Percentiles rank a stretch among this genome's conserved stretches.
Evolutionary conservation across 2,329 filamentous ascomycete species (phyloP).

Genomic region (Lachnellula subtilissima): DNA sequence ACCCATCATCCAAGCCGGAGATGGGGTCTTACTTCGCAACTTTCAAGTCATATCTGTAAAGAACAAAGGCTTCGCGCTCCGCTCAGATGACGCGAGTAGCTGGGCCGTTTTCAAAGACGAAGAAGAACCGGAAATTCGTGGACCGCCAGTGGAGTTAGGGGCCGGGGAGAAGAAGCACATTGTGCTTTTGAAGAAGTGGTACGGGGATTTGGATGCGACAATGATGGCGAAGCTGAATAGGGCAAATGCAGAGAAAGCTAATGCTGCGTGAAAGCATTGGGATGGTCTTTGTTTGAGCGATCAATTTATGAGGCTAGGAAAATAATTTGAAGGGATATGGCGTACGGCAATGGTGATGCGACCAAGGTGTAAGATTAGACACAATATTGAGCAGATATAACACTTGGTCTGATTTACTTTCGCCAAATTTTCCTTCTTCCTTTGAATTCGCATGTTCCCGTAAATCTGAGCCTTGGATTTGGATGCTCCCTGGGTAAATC

Average conservation of each 20-base stretch:
- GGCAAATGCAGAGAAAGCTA: conserved; percentile 36
- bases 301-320: not conserved
- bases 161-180: conserved; percentile 47
- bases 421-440: not conserved
- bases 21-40: conserved; percentile 53
- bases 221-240: conserved; percentile 44
- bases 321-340: not conserved
- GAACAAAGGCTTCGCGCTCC: conserved; percentile 51
- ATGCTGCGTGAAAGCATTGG: conserved; percentile 4
- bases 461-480: no score
- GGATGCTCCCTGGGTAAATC: no score
- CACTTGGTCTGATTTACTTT: not conserved
- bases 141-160: conserved; percentile 54
- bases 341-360: not conserved
- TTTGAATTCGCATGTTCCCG: no score
- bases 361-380: not conserved
- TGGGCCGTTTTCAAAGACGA: conserved; percentile 56
- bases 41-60: conserved; percentile 52
- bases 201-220: conserved; percentile 40
- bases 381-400: not conserved
- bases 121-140: conserved; percentile 46
- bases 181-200: conserved; percentile 44
- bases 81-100: conserved; percentile 45
- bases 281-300: conserved; percentile 2
- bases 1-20: conserved; percentile 50